Conservation (phyloP, 106 monocot genomes). For the Hemerocallis citrina region DNA sequence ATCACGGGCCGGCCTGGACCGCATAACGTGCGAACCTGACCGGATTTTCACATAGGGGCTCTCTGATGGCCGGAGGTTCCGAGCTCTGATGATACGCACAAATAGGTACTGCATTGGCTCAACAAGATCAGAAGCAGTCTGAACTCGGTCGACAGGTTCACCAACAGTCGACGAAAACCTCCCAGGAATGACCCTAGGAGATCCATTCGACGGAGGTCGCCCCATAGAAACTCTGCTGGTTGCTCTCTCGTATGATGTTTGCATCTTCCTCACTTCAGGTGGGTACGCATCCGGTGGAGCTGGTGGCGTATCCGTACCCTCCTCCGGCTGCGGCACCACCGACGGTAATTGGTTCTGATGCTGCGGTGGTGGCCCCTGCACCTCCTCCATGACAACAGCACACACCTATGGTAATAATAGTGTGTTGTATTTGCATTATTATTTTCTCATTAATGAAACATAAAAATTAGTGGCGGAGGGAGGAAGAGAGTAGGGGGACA, state of each 20-base stretch:
- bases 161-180: constrained; percentile 24
- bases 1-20: constrained; percentile 38
- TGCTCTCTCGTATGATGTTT: constrained; percentile 24
- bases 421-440: no score
- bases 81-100: constrained; percentile 64
- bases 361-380: constrained; percentile 1
- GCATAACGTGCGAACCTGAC: constrained; percentile 35
- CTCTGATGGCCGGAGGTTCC: constrained; percentile 52
- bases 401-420: no score
- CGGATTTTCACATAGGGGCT: constrained; percentile 65
- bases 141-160: constrained; percentile 32
- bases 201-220: constrained; percentile 25
- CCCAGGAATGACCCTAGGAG: constrained; percentile 48
- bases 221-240: constrained; percentile 17
- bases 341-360: no score
- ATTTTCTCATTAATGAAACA: no score
- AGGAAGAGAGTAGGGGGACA: no score
- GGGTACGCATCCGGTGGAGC: constrained; percentile 15
- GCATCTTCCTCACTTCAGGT: constrained; percentile 64
- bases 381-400: no score
- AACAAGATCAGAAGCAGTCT: constrained; percentile 63
- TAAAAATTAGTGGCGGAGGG: no score
- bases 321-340: constrained; percentile 3
- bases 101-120: constrained; percentile 94
- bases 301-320: constrained; percentile 5